A percentile compares a stretch with the other conserved stretches of the same genome.
Evolutionary conservation across 352 stramenopile species (phyloP).

Genomic region (Pythium oligandrum): DNA sequence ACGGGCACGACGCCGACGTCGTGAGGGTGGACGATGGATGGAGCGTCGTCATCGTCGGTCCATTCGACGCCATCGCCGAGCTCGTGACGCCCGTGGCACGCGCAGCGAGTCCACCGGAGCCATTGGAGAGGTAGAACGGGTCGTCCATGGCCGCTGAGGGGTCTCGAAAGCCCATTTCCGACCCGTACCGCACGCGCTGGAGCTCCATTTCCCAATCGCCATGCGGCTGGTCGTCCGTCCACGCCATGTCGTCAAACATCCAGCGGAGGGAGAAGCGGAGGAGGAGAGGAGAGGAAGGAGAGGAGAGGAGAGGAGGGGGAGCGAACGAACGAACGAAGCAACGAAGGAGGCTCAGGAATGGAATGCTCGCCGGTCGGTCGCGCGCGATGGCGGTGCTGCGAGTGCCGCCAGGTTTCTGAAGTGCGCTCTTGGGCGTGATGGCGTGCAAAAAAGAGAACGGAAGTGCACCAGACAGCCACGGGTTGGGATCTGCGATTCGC

Average conservation of each 20-base stretch:
- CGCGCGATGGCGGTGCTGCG: neutral
- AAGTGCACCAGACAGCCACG: neutral
- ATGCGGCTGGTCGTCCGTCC: conserved; percentile 10
- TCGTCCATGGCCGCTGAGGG: conserved; percentile 16
- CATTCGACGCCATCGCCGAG: neutral
- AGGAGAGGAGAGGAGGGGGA: too few species aligned
- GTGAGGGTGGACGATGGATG: conserved; percentile 25
- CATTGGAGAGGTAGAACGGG: conserved; percentile 10
- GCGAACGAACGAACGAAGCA: too few species aligned
- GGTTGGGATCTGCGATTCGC: neutral
- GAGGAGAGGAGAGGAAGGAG: too few species aligned
- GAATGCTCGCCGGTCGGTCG: too few species aligned
- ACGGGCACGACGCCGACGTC: conserved; percentile 70
- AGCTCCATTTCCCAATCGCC: conserved; percentile 18
- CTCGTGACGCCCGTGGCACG: neutral
- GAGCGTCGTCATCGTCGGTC: too few species aligned
- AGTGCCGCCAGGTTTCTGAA: conserved; percentile 15
- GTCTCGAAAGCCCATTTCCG: too few species aligned
- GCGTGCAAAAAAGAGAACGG: conserved; percentile 21
- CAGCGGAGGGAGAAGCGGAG: too few species aligned
- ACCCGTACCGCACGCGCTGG: conserved; percentile 10
- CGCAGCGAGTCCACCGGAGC: neutral
- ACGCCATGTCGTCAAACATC: conserved; percentile 24
- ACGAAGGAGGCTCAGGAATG: too few species aligned
- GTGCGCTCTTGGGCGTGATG: conserved; percentile 15